Conservation (phyloP, 768 basidiomycete species). For the Leccinellum rugosiceps region DNA sequence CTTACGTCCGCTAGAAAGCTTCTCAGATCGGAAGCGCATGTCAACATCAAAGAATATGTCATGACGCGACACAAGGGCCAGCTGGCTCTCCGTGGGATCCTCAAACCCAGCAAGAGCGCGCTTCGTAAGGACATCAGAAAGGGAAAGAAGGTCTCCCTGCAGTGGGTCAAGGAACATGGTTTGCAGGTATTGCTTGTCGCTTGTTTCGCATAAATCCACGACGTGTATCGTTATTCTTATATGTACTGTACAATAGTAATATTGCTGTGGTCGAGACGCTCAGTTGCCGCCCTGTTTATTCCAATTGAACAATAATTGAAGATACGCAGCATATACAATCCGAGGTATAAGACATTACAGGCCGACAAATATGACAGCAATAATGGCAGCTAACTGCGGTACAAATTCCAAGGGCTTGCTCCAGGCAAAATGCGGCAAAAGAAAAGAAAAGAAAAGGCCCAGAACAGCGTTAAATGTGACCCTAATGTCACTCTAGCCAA, state of each 20-base stretch:
- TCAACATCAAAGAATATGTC: constrained; percentile 74
- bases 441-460: background rate
- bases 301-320: background rate
- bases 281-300: background rate
- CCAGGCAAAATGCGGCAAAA: constrained; percentile 4
- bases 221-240: background rate
- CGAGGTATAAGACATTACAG: constrained; percentile 22
- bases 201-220: constrained; percentile 35
- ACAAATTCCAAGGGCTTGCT: constrained; percentile 4
- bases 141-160: constrained; percentile 43
- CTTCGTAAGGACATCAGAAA: constrained; percentile 60
- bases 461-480: background rate
- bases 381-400: background rate
- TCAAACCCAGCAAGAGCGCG: constrained; percentile 60
- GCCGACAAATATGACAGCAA: constrained; percentile 9
- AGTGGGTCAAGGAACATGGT: constrained; percentile 64
- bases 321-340: constrained; percentile 2
- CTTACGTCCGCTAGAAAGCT: constrained; percentile 66
- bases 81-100: constrained; percentile 52
- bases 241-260: background rate
- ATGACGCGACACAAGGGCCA: constrained; percentile 62
- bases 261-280: background rate
- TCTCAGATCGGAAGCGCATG: constrained; percentile 61
- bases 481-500: background rate
- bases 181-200: constrained; percentile 61